Percentiles rank a stretch among this genome's conserved stretches.
phyloP scores from a whole-genome alignment of 2,329 filamentous ascomycete genomes.

The Daldinia sp. region DNA sequence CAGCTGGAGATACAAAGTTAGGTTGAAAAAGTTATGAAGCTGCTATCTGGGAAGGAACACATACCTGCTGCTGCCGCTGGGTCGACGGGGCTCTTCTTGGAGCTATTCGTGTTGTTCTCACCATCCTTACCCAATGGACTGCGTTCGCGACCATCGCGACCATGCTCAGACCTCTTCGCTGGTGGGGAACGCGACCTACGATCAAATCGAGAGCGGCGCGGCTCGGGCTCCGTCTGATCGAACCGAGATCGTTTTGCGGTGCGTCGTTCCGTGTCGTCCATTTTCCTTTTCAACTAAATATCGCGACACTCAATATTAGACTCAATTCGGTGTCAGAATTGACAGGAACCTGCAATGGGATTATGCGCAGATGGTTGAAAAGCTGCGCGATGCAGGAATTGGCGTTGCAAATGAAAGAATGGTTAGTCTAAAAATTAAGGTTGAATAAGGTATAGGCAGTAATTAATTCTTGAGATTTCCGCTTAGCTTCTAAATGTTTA shows the following conservation, averaged over 20 bases:
- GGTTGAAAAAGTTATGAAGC: slow-evolving; percentile 42
- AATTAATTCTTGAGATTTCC: slow-evolving; percentile 30
- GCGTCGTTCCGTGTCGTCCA: slow-evolving; percentile 83
- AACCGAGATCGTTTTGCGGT: slow-evolving; percentile 89
- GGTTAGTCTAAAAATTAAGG: slow-evolving; percentile 9
- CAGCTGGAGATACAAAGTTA: slow-evolving; percentile 66
- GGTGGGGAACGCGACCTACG: slow-evolving; percentile 89
- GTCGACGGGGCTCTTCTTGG: slow-evolving; percentile 68
- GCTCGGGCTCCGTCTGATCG: slow-evolving; percentile 88
- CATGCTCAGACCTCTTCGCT: slow-evolving; percentile 72
- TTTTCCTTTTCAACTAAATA: slow-evolving; percentile 51
- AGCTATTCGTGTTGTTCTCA: slow-evolving; percentile 51
- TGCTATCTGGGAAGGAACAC: slow-evolving; percentile 43
- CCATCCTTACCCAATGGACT: slow-evolving; percentile 74
- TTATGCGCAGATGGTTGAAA: slow-evolving; percentile 8
- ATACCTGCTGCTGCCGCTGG: slow-evolving; percentile 83
- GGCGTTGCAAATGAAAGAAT: slow-evolving; percentile 7
- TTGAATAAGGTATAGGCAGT: slow-evolving; percentile 14
- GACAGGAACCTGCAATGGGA: not conserved
- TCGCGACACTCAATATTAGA: not conserved
- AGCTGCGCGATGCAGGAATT: slow-evolving; percentile 8
- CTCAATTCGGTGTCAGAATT: not conserved
- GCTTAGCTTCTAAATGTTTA: slow-evolving; percentile 16
- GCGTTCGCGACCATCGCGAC: slow-evolving; percentile 82
- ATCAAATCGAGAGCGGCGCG: slow-evolving; percentile 85